Evolutionary conservation across 805 yeast genomes (phyloP).

Genomic region (Clavispora santaluciae): DNA sequence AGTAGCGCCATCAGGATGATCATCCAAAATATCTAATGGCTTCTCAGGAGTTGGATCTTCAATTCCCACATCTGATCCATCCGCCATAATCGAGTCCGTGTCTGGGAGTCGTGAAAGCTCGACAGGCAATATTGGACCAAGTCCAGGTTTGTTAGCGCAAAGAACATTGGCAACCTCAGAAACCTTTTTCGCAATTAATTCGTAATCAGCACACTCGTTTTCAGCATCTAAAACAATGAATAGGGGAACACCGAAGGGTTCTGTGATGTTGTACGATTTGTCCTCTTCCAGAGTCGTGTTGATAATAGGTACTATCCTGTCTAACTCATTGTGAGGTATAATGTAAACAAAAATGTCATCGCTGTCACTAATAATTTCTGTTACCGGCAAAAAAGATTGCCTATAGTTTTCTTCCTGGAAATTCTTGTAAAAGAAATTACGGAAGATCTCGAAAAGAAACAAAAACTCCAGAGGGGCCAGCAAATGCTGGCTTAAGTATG

Average conservation of each 20-base stretch:
- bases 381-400: slow-evolving; percentile 56
- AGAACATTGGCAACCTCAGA: slow-evolving; percentile 20
- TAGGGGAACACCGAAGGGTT: slow-evolving; percentile 72
- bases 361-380: slow-evolving; percentile 56
- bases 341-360: slow-evolving; percentile 67
- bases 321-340: slow-evolving; percentile 40
- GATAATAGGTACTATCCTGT: slow-evolving; percentile 54
- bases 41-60: neutral
- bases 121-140: neutral
- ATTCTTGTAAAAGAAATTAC: slow-evolving; percentile 60
- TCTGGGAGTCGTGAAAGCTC: neutral
- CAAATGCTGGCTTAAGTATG: slow-evolving; percentile 50
- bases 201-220: slow-evolving; percentile 51
- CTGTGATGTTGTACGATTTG: slow-evolving; percentile 31
- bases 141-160: neutral
- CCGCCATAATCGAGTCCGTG: neutral
- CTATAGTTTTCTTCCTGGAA: slow-evolving; percentile 55
- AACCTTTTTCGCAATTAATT: slow-evolving; percentile 52
- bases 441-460: slow-evolving; percentile 47
- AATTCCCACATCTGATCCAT: neutral
- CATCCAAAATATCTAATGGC: neutral
- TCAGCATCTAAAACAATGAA: slow-evolving; percentile 53
- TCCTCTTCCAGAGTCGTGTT: slow-evolving; percentile 38
- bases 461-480: slow-evolving; percentile 22
- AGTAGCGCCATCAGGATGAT: neutral